Evolutionary conservation across 2,329 filamentous ascomycete genomes (phyloP), one percentile per base, ranked within the genome.

Genomic region (Tolypocladium tundrense): DNA sequence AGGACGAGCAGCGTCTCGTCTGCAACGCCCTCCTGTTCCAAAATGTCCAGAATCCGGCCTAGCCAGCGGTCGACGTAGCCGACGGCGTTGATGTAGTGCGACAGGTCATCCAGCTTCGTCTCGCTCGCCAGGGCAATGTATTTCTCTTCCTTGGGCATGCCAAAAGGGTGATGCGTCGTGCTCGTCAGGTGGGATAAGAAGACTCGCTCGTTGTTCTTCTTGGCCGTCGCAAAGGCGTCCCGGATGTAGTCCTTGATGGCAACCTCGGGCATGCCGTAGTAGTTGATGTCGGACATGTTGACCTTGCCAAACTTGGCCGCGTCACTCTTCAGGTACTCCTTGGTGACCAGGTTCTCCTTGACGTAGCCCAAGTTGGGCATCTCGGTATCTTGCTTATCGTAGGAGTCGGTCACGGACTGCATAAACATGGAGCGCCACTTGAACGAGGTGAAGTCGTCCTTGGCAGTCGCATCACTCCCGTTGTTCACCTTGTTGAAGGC

Each of bases 111-210:
- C 1, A 68, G 60, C 3, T 66, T 63, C 31, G 65, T 64, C 1
- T 59, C 59, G 24, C 41, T 37, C 0, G 67, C 66, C 43, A 72
- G 56, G 1, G 64, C 67, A 0, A 69, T 61, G 8, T 68, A 69
- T 3, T 58, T 51, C 33, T 70, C 70, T 0, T 63, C 64, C 5
- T 62, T 64, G 10, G 70, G 70, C 55, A 73, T 62, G 7, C 61
- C 62, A 43, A 71, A 73, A 9, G 69, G 67, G 50, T 73, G 70
- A 56, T 73, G 70, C 2, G 66, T 68, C 4, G 70, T 73, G 59
- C 70, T 72, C 3, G 71, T 73, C 3, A 73, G 57, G 58, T 73
- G 71, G 1, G 69, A 68, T 1, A 73, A 57, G 39, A 73, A 73
- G 0, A 72, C 61, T 11, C 70, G 65, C 45, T 71, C 65, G 16